Conservation (phyloP, 768 basidiomycete species). For the Tulasnella sp. region DNA sequence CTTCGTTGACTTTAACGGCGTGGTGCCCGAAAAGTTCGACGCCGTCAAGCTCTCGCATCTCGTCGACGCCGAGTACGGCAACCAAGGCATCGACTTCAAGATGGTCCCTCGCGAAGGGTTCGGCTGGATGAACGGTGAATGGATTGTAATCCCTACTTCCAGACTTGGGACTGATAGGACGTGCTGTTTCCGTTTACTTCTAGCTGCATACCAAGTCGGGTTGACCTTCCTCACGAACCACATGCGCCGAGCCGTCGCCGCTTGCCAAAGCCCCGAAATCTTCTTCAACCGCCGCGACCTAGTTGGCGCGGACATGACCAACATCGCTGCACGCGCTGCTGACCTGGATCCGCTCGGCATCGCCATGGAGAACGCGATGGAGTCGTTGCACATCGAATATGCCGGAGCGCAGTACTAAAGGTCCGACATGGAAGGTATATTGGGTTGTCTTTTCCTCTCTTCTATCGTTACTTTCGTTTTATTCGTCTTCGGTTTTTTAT, state of each 20-base stretch:
- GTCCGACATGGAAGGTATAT: not conserved
- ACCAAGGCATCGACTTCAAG: constrained; percentile 95
- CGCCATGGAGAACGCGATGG: constrained; percentile 39
- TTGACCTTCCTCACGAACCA: constrained; percentile 83
- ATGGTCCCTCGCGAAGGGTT: constrained; percentile 96
- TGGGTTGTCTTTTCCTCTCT: not conserved
- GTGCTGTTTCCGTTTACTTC: constrained; percentile 1
- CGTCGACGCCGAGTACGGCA: constrained; percentile 95
- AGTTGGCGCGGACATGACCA: constrained; percentile 25
- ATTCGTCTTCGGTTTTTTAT: not conserved
- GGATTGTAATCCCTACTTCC: not conserved
- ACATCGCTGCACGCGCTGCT: constrained; percentile 28
- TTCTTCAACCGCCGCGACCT: constrained; percentile 44
- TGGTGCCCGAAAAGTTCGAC: constrained; percentile 98
- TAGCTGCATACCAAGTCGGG: constrained; percentile 95
- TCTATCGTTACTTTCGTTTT: not conserved
- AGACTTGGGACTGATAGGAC: not conserved
- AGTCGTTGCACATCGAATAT: not conserved
- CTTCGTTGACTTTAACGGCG: constrained; percentile 94
- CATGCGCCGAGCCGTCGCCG: constrained; percentile 91
- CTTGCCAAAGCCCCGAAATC: constrained; percentile 86
- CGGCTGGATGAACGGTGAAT: constrained; percentile 92
- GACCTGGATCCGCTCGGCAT: constrained; percentile 47
- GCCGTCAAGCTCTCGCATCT: constrained; percentile 92
- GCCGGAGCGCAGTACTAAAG: not conserved